Evolutionary conservation across 2,329 filamentous ascomycete species (phyloP).

Genomic region (Delphinella strobiligena): DNA sequence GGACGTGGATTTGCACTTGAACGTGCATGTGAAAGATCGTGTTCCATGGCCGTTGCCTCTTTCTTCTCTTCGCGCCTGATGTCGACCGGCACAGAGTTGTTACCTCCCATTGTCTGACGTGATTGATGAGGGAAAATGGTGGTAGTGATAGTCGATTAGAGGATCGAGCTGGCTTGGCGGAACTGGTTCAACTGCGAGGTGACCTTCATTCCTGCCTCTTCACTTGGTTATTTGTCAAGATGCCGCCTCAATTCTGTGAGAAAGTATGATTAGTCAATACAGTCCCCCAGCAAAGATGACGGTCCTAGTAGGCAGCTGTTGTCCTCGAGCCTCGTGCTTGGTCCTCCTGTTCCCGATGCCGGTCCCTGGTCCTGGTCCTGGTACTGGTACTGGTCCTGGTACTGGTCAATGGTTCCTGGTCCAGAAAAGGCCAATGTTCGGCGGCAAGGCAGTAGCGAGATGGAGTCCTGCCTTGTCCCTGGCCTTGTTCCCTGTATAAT

Average conservation of each 20-base stretch:
- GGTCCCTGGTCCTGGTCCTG: slow-evolving; percentile 6
- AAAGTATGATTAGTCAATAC: no score
- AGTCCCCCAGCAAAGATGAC: no score
- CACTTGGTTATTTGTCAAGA: no score
- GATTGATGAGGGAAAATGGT: background rate
- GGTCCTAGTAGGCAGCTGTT: no score
- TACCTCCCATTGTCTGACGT: background rate
- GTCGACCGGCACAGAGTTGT: background rate
- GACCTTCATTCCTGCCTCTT: background rate
- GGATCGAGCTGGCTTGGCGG: no score
- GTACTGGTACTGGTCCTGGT: background rate
- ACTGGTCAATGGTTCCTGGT: background rate
- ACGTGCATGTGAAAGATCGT: background rate
- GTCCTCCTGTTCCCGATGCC: no score
- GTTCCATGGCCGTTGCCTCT: background rate
- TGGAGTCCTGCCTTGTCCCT: background rate
- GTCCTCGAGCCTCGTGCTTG: no score
- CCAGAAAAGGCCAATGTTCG: no score
- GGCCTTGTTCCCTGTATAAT: background rate
- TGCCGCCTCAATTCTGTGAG: no score
- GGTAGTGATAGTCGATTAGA: no score
- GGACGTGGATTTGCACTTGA: no score
- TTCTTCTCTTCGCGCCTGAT: background rate
- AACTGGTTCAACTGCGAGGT: background rate
- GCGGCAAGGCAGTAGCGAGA: no score